These are phyloP conservation scores for Phalaenopsis aphrodite DNA, from an alignment of 106 monocot genomes.

Conservation along the genomic window DNA sequence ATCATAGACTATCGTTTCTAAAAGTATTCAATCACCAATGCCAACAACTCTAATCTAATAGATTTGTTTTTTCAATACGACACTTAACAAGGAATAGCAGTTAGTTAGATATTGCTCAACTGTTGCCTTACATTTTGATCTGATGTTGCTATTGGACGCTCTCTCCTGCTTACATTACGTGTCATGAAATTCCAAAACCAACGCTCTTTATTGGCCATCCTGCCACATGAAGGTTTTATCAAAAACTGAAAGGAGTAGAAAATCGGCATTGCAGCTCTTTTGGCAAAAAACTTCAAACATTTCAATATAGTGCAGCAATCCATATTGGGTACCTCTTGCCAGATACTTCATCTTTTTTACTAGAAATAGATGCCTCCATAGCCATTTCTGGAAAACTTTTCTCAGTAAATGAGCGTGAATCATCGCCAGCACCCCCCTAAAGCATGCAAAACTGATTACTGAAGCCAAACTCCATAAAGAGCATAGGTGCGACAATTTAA, in stretches of 20 bases:
- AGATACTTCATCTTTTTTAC: constrained; percentile 17
- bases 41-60: neutral
- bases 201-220: constrained; percentile 28
- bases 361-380: constrained; percentile 16
- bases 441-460: neutral
- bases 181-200: constrained; percentile 76
- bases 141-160: constrained; percentile 10
- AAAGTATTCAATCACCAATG: constrained; percentile 1
- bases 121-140: constrained; percentile 40
- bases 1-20: neutral
- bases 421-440: constrained; percentile 39
- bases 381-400: constrained; percentile 12
- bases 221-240: constrained; percentile 17
- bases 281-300: neutral
- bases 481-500: neutral
- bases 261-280: neutral
- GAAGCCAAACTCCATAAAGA: neutral
- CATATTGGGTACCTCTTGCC: constrained; percentile 33
- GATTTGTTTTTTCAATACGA: neutral
- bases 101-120: neutral
- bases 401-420: constrained; percentile 19
- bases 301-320: neutral
- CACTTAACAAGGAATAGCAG: neutral
- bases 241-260: neutral
- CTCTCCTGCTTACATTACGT: constrained; percentile 38